Base-by-base conservation (phyloP, 148 eudicot genomes). In the Fagopyrum esculentum region DNA sequence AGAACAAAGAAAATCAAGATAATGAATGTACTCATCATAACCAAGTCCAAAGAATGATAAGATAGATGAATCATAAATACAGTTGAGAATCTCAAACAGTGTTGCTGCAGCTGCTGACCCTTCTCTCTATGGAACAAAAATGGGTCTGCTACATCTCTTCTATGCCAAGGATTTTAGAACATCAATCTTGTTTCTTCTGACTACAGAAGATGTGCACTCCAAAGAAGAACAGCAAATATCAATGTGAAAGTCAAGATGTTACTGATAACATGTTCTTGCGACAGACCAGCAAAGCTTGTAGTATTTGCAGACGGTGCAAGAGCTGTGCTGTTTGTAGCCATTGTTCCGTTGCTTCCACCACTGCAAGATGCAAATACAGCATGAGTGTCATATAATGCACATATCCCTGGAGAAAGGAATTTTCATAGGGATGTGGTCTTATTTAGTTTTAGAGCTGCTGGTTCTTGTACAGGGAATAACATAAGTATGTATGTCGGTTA, bases 61-160 rank as follows among this genome's bases (percentile, higher is more conserved):
- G 68, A 61, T 61, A 61, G 68, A 61, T 61, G 30, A 61, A 61
- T 61, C 68, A 61, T 61, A 61, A 61, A 61, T 61, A 61, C 68
- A 61, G 13, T 61, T 61, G 68, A 29, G 43, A 61, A 61, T 61
- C 68, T 29, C 19, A 61, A 61, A 61, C 68, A 61, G 30, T 61
- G 22, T 61, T 40, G 43, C 43, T 61, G 35, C 68, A 61, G 29
- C 35, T 57, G 43, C 16, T 1, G 10, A 61, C 43, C 44, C 16
- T 61, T 61, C 43, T 29, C 68, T 61, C 68, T 61, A 26, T 61
- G 43, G 68, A 61, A 26, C 68, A 61, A 61, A 61, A 61, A 10
- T 61, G 15, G 68, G 68, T 61, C 15, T 26, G 68, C 43, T 61
- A 57, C 63, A 57, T 57, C 22, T 57, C 63, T 56, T 56, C 61